Base-by-base conservation (phyloP, 495 filamentous ascomycete species). In the Talaromyces proteolyticus region DNA sequence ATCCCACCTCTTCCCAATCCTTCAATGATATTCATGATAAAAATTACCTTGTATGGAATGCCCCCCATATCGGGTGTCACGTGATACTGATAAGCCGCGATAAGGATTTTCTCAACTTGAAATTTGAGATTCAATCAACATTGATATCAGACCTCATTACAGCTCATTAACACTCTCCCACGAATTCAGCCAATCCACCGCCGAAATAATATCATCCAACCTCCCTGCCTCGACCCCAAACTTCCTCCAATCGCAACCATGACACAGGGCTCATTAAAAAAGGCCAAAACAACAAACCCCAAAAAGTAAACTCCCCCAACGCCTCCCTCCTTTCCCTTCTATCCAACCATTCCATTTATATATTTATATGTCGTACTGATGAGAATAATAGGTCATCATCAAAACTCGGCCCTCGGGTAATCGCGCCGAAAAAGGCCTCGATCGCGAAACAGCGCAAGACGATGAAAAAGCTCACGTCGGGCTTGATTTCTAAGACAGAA, bases 391-490 rank as follows among this genome's bases (percentile, higher is more conserved):
- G 37, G 38, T 44, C 20, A 25, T 45, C 6, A 21, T 42, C 78
- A 14, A 83, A 82, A 62, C 79, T 75, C 54, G 82, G 84, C 19
- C 59, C 69, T 8, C 67, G 80, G 14, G 72, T 79, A 39, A 84
- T 89, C 43, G 84, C 85, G 18, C 87, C 87, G 5, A 87, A 85
- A 69, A 89, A 86, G 53, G 63, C 72, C 18, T 60, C 63, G 3
- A 66, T 88, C 29, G 75, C 84, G 23, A 75, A 77, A 58, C 69
- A 78, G 65, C 62, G 77, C 47, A 81, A 81, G 58, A 65, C 86
- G 60, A 80, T 70, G 5, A 88, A 85, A 75, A 88, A 86, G 78
- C 70, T 82, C 44, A 72, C 81, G 0, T 73, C 82, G 0, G 84
- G 85, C 0, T 68, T 90, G 18, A 75, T 74, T 3, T 70, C 72